Percentiles rank a stretch among this genome's conserved stretches.
Evolutionary conservation across 805 yeast genomes (phyloP).

Genomic region (Yamadazyma scolyti): DNA sequence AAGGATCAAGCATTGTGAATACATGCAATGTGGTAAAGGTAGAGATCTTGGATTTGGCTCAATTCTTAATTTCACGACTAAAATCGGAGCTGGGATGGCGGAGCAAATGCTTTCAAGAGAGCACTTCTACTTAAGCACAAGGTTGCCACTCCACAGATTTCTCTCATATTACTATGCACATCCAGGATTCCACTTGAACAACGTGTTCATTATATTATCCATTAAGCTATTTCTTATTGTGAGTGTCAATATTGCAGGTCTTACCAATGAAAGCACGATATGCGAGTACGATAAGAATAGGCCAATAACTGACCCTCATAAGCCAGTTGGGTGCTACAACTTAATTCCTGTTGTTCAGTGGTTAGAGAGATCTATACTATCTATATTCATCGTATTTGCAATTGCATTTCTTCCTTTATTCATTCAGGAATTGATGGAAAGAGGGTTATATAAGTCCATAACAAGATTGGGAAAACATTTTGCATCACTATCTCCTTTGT

Average conservation of each 20-base stretch:
- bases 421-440: constrained; percentile 76
- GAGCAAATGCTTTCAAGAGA: constrained; percentile 85
- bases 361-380: constrained; percentile 76
- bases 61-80: constrained; percentile 78
- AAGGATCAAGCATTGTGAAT: constrained; percentile 82
- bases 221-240: constrained; percentile 70
- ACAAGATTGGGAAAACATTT: constrained; percentile 69
- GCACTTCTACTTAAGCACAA: constrained; percentile 77
- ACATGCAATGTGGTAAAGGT: constrained; percentile 88
- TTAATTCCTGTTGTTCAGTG: constrained; percentile 72
- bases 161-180: constrained; percentile 83
- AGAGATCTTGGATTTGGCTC: constrained; percentile 87
- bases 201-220: constrained; percentile 72
- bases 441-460: constrained; percentile 74
- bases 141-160: constrained; percentile 75
- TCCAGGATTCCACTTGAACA: constrained; percentile 82
- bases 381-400: constrained; percentile 79
- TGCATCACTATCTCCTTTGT: constrained; percentile 70
- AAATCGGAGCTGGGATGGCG: constrained; percentile 93
- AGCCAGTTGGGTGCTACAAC: constrained; percentile 73
- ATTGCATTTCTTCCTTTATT: constrained; percentile 76
- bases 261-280: constrained; percentile 66
- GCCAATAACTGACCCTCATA: constrained; percentile 63
- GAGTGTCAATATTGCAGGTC: constrained; percentile 64
- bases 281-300: constrained; percentile 63